Conservation (phyloP, 176 grass and related monocot genomes). For the Alopecurus myosuroides region DNA sequence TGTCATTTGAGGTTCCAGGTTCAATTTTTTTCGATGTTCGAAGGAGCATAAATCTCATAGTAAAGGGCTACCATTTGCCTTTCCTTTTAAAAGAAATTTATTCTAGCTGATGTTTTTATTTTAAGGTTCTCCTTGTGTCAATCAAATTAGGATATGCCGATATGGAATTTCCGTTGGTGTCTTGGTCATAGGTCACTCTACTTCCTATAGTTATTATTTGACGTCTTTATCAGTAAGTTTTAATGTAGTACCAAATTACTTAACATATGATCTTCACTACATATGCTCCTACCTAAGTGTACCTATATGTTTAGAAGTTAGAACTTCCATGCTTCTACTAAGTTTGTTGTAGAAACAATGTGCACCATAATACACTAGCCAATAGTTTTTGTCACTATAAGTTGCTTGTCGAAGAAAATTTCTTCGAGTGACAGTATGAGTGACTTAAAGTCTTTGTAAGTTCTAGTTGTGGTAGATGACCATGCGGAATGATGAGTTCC, state of each 20-base stretch:
- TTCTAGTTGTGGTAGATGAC: not conserved
- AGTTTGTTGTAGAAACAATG: not conserved
- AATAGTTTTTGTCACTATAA: not conserved
- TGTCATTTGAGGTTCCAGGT: not conserved
- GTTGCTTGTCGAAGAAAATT: not conserved
- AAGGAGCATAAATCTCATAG: not conserved
- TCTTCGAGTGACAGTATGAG: not conserved
- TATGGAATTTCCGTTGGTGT: not conserved
- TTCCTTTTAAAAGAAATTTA: not conserved
- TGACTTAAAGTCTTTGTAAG: not conserved
- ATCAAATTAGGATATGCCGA: not conserved
- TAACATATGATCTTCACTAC: not conserved
- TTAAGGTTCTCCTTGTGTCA: not conserved
- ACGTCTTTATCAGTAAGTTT: not conserved
- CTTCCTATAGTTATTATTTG: not conserved
- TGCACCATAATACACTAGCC: not conserved
- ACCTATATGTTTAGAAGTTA: not conserved
- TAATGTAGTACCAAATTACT: not conserved
- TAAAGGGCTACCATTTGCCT: not conserved
- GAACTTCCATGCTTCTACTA: not conserved
- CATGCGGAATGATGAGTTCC: not conserved
- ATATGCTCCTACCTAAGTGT: not conserved
- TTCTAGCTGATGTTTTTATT: not conserved
- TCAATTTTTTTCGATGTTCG: not conserved
- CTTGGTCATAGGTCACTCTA: not conserved